phyloP scores from a whole-genome alignment of 2,329 filamentous ascomycete genomes.

The Xylariaceae sp. region DNA sequence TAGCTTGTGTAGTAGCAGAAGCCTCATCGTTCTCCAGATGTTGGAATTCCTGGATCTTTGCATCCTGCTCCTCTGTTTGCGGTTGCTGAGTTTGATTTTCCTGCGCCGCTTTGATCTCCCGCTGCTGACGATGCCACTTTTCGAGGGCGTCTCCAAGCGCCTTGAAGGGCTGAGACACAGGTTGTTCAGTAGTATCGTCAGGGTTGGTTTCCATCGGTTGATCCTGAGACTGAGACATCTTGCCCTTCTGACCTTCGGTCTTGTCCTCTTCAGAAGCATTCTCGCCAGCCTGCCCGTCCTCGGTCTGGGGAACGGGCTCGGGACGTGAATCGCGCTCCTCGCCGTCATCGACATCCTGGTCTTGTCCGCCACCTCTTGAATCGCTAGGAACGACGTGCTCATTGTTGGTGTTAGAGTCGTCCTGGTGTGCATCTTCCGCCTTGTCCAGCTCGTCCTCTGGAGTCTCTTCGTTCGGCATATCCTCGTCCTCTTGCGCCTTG shows the following conservation, averaged over 20 bases:
- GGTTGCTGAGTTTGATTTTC: constrained; percentile 50
- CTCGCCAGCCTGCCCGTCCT: constrained; percentile 62
- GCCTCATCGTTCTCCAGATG: constrained; percentile 82
- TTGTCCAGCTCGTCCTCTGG: constrained; percentile 32
- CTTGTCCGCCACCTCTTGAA: constrained; percentile 58
- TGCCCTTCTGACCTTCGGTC: constrained; percentile 58
- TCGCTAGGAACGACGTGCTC: constrained; percentile 62
- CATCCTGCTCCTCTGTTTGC: constrained; percentile 44
- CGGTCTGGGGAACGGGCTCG: constrained; percentile 56
- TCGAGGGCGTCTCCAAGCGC: constrained; percentile 91
- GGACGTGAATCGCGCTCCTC: constrained; percentile 58
- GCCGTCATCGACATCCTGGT: constrained; percentile 58
- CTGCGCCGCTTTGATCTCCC: constrained; percentile 66
- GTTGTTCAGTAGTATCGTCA: constrained; percentile 38
- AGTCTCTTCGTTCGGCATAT: constrained; percentile 31
- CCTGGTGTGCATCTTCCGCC: constrained; percentile 27
- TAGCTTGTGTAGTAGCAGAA: constrained; percentile 79
- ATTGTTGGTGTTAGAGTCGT: constrained; percentile 48
- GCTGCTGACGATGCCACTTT: constrained; percentile 84
- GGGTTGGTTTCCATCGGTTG: constrained; percentile 40
- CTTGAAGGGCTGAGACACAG: constrained; percentile 70
- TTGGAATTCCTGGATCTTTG: constrained; percentile 80
- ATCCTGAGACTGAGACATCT: constrained; percentile 44
- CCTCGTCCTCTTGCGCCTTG: constrained; percentile 31
- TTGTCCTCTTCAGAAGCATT: constrained; percentile 59